Conservation (phyloP, 305 asterid genomes). For the Caryopteris hybrid region DNA sequence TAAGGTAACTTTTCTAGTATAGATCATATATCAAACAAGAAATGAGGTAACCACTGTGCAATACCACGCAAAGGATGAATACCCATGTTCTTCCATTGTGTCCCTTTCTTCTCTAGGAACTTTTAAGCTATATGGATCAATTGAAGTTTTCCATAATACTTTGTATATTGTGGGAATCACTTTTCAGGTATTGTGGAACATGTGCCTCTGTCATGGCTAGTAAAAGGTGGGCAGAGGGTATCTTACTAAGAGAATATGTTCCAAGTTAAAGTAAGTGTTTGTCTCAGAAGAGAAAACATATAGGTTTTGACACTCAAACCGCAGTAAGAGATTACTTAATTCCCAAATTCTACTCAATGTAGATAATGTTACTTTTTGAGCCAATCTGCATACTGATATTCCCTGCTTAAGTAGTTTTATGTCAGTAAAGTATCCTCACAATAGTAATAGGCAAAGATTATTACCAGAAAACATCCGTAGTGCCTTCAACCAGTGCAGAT, state of each 20-base stretch:
- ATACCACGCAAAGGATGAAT: not conserved
- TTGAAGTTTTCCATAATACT: not conserved
- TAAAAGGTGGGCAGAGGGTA: not conserved
- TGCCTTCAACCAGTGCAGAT: conserved; percentile 84
- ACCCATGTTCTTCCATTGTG: not conserved
- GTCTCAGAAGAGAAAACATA: not conserved
- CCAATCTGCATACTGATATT: not conserved
- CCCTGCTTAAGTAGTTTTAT: not conserved
- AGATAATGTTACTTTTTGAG: not conserved
- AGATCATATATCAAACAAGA: not conserved
- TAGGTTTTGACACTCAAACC: not conserved
- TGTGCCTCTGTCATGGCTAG: not conserved
- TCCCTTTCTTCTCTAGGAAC: not conserved
- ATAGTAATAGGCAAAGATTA: conserved; percentile 15
- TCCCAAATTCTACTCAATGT: not conserved
- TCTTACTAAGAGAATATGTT: not conserved
- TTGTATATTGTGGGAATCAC: not conserved
- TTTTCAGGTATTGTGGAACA: not conserved
- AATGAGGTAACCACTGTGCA: not conserved
- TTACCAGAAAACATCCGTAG: conserved; percentile 90
- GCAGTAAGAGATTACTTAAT: not conserved
- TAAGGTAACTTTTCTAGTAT: not conserved
- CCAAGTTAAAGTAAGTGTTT: not conserved
- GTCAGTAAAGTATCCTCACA: not conserved
- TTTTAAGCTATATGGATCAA: not conserved